Evolutionary conservation across 2,329 filamentous ascomycete species (phyloP).

Genomic region (Myriosclerotinia curreyana): DNA sequence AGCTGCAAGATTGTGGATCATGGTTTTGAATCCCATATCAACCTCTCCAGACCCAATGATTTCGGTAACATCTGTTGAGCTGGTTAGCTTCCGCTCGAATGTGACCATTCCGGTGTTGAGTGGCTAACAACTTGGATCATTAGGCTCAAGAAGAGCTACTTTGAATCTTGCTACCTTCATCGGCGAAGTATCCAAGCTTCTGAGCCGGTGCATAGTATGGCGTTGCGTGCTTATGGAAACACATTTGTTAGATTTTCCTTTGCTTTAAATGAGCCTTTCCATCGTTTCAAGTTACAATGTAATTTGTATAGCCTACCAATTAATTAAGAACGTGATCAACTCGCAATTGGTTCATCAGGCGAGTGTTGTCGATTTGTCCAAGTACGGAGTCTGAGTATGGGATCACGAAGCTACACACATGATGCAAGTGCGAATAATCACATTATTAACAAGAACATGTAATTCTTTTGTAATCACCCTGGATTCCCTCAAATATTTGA

Average conservation of each 20-base stretch:
- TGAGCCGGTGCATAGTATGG: constrained; percentile 79
- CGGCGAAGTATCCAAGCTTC: constrained; percentile 69
- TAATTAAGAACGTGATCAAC: constrained; percentile 81
- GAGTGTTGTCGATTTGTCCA: too few relatives aligned
- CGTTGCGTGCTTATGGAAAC: constrained; percentile 65
- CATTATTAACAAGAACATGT: too few relatives aligned
- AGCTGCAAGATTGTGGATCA: constrained; percentile 78
- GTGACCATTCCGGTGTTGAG: neutral
- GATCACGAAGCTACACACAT: too few relatives aligned
- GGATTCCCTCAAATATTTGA: too few relatives aligned
- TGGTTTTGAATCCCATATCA: constrained; percentile 77
- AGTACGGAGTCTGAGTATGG: too few relatives aligned
- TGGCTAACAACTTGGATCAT: constrained; percentile 65
- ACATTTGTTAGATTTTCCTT: constrained; percentile 34
- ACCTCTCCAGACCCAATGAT: constrained; percentile 75
- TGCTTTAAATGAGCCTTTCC: constrained; percentile 11
- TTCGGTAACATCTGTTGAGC: constrained; percentile 67
- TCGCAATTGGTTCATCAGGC: constrained; percentile 56
- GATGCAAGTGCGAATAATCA: too few relatives aligned
- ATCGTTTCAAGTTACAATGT: constrained; percentile 1
- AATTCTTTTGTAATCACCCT: too few relatives aligned
- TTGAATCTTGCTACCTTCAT: constrained; percentile 76
- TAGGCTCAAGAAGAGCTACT: constrained; percentile 73
- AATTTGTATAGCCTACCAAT: constrained; percentile 57
- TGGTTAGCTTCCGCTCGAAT: neutral